A percentile compares a stretch with the other conserved stretches of the same genome.
phyloP scores from a whole-genome alignment of 768 basidiomycete genomes.

The Porpolomopsis calyptriformis region DNA sequence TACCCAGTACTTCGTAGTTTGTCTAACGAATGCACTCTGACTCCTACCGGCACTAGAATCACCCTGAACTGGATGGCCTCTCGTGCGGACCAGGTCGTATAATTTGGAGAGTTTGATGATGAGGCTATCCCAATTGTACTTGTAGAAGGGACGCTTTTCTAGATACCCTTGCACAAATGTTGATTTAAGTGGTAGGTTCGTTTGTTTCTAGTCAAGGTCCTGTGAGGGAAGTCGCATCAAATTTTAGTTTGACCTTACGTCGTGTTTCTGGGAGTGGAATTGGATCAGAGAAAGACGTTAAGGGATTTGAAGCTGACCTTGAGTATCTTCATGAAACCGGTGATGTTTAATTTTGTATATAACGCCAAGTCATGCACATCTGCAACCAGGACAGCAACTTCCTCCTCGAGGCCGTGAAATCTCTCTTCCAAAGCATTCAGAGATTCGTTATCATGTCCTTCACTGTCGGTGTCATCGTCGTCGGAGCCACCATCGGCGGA shows the following conservation, averaged over 20 bases:
- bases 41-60: conserved; percentile 90
- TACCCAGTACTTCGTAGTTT: conserved; percentile 99
- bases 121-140: conserved; percentile 89
- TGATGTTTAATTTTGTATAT: conserved; percentile 94
- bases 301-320: conserved; percentile 41
- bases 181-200: conserved; percentile 66
- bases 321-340: conserved; percentile 97
- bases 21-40: conserved; percentile 96
- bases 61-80: conserved; percentile 89
- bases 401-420: conserved; percentile 83
- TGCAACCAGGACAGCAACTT: conserved; percentile 89
- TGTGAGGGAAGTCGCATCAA: conserved; percentile 6
- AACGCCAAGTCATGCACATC: conserved; percentile 86
- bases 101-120: conserved; percentile 57
- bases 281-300: not conserved
- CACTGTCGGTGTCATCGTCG: conserved; percentile 41
- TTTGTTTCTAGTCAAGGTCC: conserved; percentile 69
- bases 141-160: conserved; percentile 92
- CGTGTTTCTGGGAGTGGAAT: conserved; percentile 64
- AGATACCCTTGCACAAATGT: conserved; percentile 87
- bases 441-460: conserved; percentile 36
- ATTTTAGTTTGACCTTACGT: conserved; percentile 37
- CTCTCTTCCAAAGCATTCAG: conserved; percentile 73
- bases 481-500: conserved; percentile 63
- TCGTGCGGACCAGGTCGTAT: conserved; percentile 48